Evolutionary conservation across 148 eudicot genomes (phyloP).

Genomic region (Arbutus unedo): DNA sequence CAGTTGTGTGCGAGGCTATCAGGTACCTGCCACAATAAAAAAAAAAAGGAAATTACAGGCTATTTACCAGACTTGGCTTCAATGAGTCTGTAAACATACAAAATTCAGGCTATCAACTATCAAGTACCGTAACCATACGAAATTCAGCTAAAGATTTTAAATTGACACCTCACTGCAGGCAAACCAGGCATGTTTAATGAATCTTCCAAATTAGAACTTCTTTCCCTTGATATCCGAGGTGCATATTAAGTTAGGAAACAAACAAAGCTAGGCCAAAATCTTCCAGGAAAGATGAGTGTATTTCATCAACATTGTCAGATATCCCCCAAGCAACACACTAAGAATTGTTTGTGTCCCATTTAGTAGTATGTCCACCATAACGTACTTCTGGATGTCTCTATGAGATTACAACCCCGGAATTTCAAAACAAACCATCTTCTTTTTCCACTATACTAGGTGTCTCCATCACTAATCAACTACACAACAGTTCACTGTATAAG

Average conservation of each 20-base stretch:
- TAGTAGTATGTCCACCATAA: background rate
- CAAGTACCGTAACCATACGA: background rate
- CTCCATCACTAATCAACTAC: background rate
- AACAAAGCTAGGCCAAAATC: background rate
- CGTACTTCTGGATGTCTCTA: background rate
- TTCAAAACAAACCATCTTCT: background rate
- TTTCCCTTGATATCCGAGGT: background rate
- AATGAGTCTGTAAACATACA: background rate
- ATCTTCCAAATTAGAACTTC: background rate
- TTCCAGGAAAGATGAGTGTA: background rate
- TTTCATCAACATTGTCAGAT: background rate
- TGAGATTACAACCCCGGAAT: background rate
- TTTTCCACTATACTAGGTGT: background rate
- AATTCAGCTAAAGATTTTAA: background rate
- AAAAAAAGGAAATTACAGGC: background rate
- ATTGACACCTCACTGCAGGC: background rate
- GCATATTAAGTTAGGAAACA: background rate
- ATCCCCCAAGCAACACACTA: background rate
- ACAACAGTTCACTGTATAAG: background rate
- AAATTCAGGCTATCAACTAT: background rate
- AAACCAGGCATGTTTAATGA: background rate
- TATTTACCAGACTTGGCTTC: background rate
- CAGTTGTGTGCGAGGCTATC: constrained; percentile 93
- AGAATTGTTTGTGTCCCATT: background rate
- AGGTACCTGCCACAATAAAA: constrained; percentile 53